A percentile compares a stretch with the other conserved stretches of the same genome.
phyloP scores from a whole-genome alignment of 768 basidiomycete species.

The Lactifluus echinatus region DNA sequence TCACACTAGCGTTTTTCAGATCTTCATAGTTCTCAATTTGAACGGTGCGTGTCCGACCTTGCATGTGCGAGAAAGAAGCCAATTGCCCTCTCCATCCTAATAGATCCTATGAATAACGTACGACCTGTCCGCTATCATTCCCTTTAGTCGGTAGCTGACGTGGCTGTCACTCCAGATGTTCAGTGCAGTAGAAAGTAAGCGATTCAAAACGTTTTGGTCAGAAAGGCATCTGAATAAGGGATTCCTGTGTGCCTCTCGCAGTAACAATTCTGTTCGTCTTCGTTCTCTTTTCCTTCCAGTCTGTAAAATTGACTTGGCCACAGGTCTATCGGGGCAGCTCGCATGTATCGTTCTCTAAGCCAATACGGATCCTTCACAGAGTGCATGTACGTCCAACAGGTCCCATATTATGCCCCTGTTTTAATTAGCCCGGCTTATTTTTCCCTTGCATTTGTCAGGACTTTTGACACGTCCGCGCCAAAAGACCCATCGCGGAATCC shows the following conservation, averaged over 20 bases:
- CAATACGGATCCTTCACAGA: slow-evolving; percentile 1
- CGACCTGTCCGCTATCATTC: neutral
- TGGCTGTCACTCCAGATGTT: neutral
- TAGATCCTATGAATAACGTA: neutral
- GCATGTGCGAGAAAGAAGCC: neutral
- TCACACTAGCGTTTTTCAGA: neutral
- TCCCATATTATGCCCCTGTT: neutral
- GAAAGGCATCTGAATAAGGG: too few species aligned
- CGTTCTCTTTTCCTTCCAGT: neutral
- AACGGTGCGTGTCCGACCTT: neutral
- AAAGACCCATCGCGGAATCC: too few species aligned
- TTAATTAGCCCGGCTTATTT: too few species aligned
- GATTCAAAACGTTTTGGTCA: neutral
- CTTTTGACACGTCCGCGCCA: too few species aligned
- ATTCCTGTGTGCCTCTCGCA: too few species aligned
- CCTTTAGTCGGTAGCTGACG: neutral
- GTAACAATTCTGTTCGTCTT: neutral
- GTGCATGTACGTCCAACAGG: neutral
- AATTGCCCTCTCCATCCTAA: neutral
- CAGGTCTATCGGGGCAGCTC: slow-evolving; percentile 4
- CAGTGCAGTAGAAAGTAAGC: neutral
- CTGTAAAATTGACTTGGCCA: neutral
- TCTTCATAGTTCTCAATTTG: neutral
- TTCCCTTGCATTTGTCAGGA: too few species aligned
- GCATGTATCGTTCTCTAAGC: slow-evolving; percentile 7